These are phyloP conservation scores for Paecilomyces fulvus DNA, from an alignment of 2,329 filamentous ascomycete species.

Conservation along the genomic window DNA sequence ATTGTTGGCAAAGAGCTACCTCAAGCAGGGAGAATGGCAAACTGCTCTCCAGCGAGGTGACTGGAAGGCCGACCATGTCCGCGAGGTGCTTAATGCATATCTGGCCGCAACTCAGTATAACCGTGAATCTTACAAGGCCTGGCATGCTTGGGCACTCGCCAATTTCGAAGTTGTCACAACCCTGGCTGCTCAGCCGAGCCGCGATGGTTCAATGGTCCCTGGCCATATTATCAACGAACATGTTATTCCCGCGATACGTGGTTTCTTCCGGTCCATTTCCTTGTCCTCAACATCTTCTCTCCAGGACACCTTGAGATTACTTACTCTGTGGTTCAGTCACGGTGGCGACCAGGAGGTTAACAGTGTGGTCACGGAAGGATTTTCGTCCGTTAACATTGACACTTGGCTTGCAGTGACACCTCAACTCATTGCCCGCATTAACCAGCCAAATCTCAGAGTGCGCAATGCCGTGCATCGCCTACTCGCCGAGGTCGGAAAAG, in stretches of 20 bases:
- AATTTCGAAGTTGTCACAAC: conserved; percentile 97
- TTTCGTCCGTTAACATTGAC: conserved; percentile 85
- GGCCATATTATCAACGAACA: conserved; percentile 69
- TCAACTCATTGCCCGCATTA: conserved; percentile 94
- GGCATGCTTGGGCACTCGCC: conserved; percentile 96
- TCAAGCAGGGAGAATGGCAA: conserved; percentile 95
- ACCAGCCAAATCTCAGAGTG: conserved; percentile 83
- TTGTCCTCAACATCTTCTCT: conserved; percentile 85
- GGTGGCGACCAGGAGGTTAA: conserved; percentile 85
- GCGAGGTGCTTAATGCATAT: conserved; percentile 86
- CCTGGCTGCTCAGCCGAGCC: conserved; percentile 58
- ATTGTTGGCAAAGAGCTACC: conserved; percentile 86
- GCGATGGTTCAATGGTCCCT: conserved; percentile 48
- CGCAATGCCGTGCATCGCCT: conserved; percentile 87
- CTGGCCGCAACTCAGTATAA: conserved; percentile 89
- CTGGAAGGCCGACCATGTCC: conserved; percentile 79
- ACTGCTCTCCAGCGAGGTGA: conserved; percentile 75
- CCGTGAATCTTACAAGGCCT: conserved; percentile 94
- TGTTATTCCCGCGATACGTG: conserved; percentile 87
- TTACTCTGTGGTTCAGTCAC: conserved; percentile 95
- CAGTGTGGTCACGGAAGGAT: conserved; percentile 78
- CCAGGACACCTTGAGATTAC: conserved; percentile 83
- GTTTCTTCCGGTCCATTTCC: conserved; percentile 96
- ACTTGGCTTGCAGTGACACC: conserved; percentile 98
- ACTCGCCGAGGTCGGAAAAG: conserved; percentile 82